Evolutionary conservation across 495 filamentous ascomycete species (phyloP), one percentile per base, ranked within the genome.

Genomic region (Massariosphaeria phaeospora): DNA sequence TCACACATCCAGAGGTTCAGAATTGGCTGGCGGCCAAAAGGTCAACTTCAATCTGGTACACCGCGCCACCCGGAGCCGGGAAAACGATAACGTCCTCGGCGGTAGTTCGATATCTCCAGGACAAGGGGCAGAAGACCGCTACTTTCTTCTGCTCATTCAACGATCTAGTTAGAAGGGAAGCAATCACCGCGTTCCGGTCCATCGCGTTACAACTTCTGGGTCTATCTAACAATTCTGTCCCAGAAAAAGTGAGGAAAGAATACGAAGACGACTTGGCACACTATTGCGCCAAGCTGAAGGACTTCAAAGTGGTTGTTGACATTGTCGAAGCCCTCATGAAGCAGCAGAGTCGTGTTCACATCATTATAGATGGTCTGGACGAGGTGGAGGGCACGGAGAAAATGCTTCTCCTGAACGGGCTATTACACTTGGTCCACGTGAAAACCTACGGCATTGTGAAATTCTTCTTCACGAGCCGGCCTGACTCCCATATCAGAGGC

Each of bases 381-480:
- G 67, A 72, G 43, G 66, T 64, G 43, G 42, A 41, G 18, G 61
- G 66, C 33, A 30, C 25, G 15, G 38, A 43, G 7, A 29, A 41
- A 17, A 46, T 46, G 10, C 30, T 62, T 17, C 5, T 11, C 52
- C 20, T 49, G 51, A 38, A n/a, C n/a, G n/a, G n/a, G n/a, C n/a
- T 66, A 35, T 21, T 33, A 38, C 35, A 46, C 29, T 41, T 66
- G n/a, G 26, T 57, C 23, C 18, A 59, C 29, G 38, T 41, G 18
- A 44, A 66, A 43, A 48, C 27, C 12, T 49, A 61, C 30, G 70
- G 69, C 0, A 66, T 64, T 24, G 56, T 62, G 11, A 72, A 69
- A 52, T 72, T 67, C 67, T 63, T 69, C 24, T 67, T 68, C 31
- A 67, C 61, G 1, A 72, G 67, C 41, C 54, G 69, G 25, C 54